phyloP scores from a whole-genome alignment of 139 green algal genomes.

The Asterochloris sp. region DNA sequence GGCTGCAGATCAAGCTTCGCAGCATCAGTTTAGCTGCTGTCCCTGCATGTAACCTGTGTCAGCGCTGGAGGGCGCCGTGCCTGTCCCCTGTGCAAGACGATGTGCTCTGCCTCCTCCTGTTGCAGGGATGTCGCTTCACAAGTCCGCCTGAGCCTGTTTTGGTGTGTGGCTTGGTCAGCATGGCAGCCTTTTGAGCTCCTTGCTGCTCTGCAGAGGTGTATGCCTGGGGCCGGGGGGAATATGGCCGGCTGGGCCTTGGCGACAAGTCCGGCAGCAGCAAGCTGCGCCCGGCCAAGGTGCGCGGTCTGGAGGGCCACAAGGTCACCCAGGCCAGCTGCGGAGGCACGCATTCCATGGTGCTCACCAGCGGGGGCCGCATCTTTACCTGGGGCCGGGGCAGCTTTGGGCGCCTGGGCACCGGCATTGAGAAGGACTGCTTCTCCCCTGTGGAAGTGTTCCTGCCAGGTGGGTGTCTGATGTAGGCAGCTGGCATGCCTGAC shows the following conservation, averaged over 20 bases:
- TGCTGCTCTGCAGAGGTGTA: slow-evolving; percentile 56
- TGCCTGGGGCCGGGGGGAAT: slow-evolving; percentile 86
- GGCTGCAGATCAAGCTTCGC: not conserved
- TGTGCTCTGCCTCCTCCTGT: no score
- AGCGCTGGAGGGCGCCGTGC: no score
- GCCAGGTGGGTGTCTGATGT: slow-evolving; percentile 25
- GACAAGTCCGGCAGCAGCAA: slow-evolving; percentile 66
- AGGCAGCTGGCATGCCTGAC: no score
- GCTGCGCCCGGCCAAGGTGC: slow-evolving; percentile 68
- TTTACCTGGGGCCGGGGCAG: slow-evolving; percentile 79
- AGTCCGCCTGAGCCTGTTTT: no score
- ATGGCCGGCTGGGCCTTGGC: slow-evolving; percentile 82
- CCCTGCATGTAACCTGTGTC: no score
- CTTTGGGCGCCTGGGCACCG: slow-evolving; percentile 56
- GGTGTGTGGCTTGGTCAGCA: no score
- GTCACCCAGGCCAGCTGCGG: slow-evolving; percentile 66
- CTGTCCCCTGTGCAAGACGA: no score
- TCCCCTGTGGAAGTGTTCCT: slow-evolving; percentile 58
- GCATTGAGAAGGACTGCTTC: slow-evolving; percentile 48
- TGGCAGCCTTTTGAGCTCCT: no score
- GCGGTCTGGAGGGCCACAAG: slow-evolving; percentile 28
- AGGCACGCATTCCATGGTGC: slow-evolving; percentile 67
- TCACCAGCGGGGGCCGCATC: slow-evolving; percentile 62
- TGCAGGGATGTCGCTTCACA: no score
- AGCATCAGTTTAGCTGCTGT: not conserved